Base-by-base conservation (phyloP, 1,284 basidiomycete species). In the Uromyces viciae-fabae region DNA sequence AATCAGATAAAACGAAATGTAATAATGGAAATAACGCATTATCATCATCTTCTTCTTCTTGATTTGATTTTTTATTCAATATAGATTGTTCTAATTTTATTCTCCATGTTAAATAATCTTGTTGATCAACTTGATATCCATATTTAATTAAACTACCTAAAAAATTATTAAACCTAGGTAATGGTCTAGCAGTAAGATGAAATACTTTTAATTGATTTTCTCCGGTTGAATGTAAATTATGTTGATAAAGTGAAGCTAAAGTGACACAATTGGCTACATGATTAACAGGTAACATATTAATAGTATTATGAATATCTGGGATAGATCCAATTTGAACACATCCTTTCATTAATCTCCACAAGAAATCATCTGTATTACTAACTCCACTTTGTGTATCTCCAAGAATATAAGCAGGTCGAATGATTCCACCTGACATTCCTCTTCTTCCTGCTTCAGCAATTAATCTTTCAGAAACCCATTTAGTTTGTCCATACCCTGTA, bases 251-350 rank as follows among this genome's bases (percentile, higher is more conserved):
- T 0, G 92, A 90, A 0, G 94, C 92, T 25, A 93, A 88, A 0
- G 93, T 88, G 3, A 91, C 91, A 84, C 93, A 92, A 2, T 91
- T 89, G 0, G 97, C 95, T 82, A 99, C 96, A 85, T 97, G 94
- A 87, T 99, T 93, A 38, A 99, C 97, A 0, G 97, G 97, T 25
- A 95, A 93, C 93, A 98, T 96, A 87, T 99, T 99, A 85, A 99
- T 90, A 3, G 93, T 92, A 87, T 99, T 99, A 89, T 98, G 94
- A 87, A 99, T 98, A 86, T 99, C 94, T 0, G 97, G 97, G 1
- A 95, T 91, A 60, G 95, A 90, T 2, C 96, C 96, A 7, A 99
- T 91, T 86, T 99, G 97, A 68, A 97, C 90, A 85, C 95, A 98
- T 33, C 97, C 97, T 87, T 99, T 99, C 85, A 98, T 94, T 85